Base-by-base conservation (phyloP, 73 alveolate genomes). In the Paramecium caudatum region DNA sequence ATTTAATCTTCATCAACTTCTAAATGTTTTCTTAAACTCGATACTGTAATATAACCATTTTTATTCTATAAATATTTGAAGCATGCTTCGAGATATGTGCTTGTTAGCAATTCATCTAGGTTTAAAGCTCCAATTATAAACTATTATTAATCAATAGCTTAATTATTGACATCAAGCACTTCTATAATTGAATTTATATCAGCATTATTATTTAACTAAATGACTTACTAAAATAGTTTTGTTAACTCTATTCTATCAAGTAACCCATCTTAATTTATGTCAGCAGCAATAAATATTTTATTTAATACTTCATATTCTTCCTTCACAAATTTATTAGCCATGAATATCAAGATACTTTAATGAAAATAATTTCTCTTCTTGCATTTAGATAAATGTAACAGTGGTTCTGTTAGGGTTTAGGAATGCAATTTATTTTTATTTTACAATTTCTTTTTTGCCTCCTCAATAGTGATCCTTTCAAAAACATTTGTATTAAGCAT, bases 181-280 rank as follows among this genome's bases (percentile, higher is more conserved):
- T 55, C 23, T 2, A 55, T 27, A 5, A 55, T 5, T 5, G 23
- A 25, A 10, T 55, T 1, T 19, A 55, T 55, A 55, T 55, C 80
- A 7, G 30, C 32, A 55, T 19, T 55, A 8, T 27, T 55, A 15
- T 10, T 55, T 21, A 27, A 55, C n/a, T 55, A 37, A 55, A 55
- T 43, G 9, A 55, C 30, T 27, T 37, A 55, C 30, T 55, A 27
- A 55, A 27, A 55, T 23, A 55, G 30, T 55, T 43, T 6, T 27
- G 30, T 10, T 2, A 55, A 10, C 1, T 55, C 80, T 2, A 27
- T 43, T 55, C 30, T 55, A 13, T 23, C 30, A 15, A 55, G 37
- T 55, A 55, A 55, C 12, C 80, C 80, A 55, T 55, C 80, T 55
- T 55, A 55, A 55, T 55, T 43, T 27, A 55, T 17, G 23, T 55